These are phyloP conservation scores for Bjerkandera adusta DNA, from an alignment of 1,284 basidiomycete species.

Conservation along the genomic window DNA sequence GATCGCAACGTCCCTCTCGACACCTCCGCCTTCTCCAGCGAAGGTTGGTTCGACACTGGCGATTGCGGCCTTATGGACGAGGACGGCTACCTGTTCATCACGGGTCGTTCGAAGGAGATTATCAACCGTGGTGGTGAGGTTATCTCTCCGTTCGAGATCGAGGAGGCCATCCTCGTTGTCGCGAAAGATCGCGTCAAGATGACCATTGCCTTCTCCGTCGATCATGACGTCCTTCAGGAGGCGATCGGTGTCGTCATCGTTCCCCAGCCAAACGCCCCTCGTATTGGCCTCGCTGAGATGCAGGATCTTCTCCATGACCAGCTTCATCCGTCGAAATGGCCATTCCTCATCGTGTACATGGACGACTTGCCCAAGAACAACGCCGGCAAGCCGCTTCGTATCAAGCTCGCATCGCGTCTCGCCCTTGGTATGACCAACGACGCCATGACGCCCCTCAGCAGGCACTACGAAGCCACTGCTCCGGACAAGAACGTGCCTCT, in stretches of 20 bases:
- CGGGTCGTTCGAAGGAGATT: slow-evolving; percentile 59
- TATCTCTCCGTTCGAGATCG: slow-evolving; percentile 62
- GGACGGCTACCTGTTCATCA: slow-evolving; percentile 60
- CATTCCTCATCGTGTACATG: slow-evolving; percentile 42
- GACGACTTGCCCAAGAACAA: slow-evolving; percentile 42
- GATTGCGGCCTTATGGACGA: slow-evolving; percentile 62
- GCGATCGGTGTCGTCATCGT: slow-evolving; percentile 43
- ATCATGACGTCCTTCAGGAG: slow-evolving; percentile 45
- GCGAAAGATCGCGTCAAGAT: slow-evolving; percentile 41
- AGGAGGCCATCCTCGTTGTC: slow-evolving; percentile 43
- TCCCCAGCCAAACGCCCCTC: slow-evolving; percentile 29
- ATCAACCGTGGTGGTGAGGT: slow-evolving; percentile 69
- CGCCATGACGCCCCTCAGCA: slow-evolving; percentile 29
- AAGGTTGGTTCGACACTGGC: slow-evolving; percentile 59
- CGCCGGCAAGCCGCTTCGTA: slow-evolving; percentile 44
- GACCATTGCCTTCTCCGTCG: slow-evolving; percentile 39
- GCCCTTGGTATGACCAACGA: slow-evolving; percentile 37
- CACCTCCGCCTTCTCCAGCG: slow-evolving; percentile 39
- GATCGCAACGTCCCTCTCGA: slow-evolving; percentile 35
- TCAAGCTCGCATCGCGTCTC: slow-evolving; percentile 40
- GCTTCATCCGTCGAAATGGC: slow-evolving; percentile 47
- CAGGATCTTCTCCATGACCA: slow-evolving; percentile 40
- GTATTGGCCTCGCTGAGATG: slow-evolving; percentile 38
- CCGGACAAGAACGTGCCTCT: slow-evolving; percentile 33
- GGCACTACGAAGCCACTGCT: slow-evolving; percentile 40